These are phyloP conservation scores for Noccaea caerulescens DNA, from an alignment of 345 rosid species.

Conservation along the genomic window DNA sequence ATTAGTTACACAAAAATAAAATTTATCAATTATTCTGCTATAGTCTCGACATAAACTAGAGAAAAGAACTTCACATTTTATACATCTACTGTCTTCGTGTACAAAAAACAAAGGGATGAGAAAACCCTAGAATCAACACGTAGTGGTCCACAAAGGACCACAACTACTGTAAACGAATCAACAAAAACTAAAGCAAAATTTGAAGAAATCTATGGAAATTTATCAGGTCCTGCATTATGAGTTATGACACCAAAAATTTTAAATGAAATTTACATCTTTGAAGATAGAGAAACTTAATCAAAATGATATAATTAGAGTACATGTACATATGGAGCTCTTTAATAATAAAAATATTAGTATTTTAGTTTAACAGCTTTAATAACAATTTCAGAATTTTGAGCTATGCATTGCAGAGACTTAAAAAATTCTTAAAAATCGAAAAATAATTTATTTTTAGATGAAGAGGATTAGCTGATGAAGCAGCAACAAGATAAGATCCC, in stretches of 20 bases:
- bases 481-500: too few species aligned
- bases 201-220: constrained; percentile 26
- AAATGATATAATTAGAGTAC: not conserved
- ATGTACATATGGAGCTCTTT: too few species aligned
- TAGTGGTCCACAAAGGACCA: constrained; percentile 37
- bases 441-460: too few species aligned
- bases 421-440: too few species aligned
- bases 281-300: not conserved
- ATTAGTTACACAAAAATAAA: not conserved
- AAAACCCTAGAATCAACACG: constrained; percentile 36
- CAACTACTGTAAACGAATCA: not conserved
- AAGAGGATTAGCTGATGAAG: too few species aligned
- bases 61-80: not conserved
- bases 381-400: too few species aligned
- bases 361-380: too few species aligned
- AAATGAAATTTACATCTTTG: not conserved
- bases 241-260: not conserved
- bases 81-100: constrained; percentile 18
- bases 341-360: too few species aligned
- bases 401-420: too few species aligned
- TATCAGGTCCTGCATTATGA: constrained; percentile 10
- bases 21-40: not conserved
- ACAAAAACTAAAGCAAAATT: not conserved
- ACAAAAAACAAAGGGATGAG: constrained; percentile 32
- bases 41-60: not conserved